Conservation (phyloP, 75 land plant genomes). For the Sequoiadendron giganteum region DNA sequence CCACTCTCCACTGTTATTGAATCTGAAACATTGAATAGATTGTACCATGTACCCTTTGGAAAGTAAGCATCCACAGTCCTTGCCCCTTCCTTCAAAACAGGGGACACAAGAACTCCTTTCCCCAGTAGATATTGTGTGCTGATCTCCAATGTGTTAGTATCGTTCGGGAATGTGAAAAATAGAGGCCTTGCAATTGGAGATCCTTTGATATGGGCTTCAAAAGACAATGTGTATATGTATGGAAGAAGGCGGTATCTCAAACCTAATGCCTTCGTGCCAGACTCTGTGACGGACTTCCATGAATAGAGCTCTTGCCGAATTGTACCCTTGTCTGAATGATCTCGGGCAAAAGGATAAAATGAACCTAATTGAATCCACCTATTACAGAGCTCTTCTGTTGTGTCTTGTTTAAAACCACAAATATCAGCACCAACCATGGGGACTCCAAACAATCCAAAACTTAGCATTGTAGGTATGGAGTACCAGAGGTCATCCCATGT, state of each 20-base stretch:
- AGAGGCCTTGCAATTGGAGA: constrained; percentile 86
- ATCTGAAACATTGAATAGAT: constrained; percentile 57
- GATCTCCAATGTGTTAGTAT: constrained; percentile 45
- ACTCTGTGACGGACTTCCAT: constrained; percentile 79
- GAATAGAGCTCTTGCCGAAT: constrained; percentile 74
- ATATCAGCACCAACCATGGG: constrained; percentile 94
- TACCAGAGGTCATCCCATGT: constrained; percentile 74
- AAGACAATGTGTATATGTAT: constrained; percentile 70
- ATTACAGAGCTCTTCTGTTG: constrained; percentile 78
- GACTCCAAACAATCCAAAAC: constrained; percentile 67
- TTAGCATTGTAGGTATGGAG: constrained; percentile 55
- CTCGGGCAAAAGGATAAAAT: constrained; percentile 76
- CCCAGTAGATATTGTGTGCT: constrained; percentile 79
- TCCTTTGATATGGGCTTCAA: constrained; percentile 76
- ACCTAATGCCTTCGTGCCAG: constrained; percentile 67
- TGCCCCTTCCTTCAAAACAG: constrained; percentile 47
- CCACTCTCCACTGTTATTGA: constrained; percentile 26
- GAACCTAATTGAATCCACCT: constrained; percentile 78
- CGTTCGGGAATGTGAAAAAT: constrained; percentile 79
- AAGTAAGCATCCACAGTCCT: constrained; percentile 67
- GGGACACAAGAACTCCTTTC: constrained; percentile 68
- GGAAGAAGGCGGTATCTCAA: constrained; percentile 85
- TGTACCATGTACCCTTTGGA: constrained; percentile 90
- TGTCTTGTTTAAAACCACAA: constrained; percentile 63
- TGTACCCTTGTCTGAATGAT: constrained; percentile 51